Conservation (phyloP, 148 eudicot species). For the Rhododendron ferrugineum region DNA sequence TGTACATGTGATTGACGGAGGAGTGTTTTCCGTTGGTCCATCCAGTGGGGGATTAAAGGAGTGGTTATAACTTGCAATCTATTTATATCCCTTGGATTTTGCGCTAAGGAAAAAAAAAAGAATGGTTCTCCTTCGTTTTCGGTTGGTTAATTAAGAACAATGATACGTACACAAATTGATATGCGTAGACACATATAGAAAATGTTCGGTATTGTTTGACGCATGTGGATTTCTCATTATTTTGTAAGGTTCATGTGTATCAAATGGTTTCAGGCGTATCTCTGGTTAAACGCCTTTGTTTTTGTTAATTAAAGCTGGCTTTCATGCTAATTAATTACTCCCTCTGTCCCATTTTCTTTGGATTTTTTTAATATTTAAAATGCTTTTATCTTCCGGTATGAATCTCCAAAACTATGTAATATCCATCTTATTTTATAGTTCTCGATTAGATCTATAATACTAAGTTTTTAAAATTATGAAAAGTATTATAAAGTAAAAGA, state of each 20-base stretch:
- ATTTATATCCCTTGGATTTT: slow-evolving; percentile 32
- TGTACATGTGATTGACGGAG: slow-evolving; percentile 23
- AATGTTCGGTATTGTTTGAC: not conserved
- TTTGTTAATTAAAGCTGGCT: not conserved
- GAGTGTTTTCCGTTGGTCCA: slow-evolving; percentile 58
- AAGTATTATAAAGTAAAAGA: no score
- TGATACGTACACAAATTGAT: not conserved
- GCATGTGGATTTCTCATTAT: not conserved
- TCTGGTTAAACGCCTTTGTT: no score
- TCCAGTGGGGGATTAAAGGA: slow-evolving; percentile 8
- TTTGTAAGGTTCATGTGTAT: no score
- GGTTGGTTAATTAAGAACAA: not conserved
- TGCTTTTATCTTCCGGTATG: no score
- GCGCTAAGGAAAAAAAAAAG: slow-evolving; percentile 18
- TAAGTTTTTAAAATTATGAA: no score
- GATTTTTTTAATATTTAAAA: no score
- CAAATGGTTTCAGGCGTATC: no score
- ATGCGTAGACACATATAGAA: not conserved
- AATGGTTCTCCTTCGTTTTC: not conserved
- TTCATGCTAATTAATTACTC: not conserved
- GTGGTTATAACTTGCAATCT: slow-evolving; percentile 15
- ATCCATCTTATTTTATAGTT: no score
- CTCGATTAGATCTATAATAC: no score
- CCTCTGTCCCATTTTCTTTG: no score
- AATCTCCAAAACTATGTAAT: no score